These are phyloP conservation scores for Phaeodactylum tricornutum DNA, from an alignment of 108 stramenopile genomes.

Conservation along the genomic window DNA sequence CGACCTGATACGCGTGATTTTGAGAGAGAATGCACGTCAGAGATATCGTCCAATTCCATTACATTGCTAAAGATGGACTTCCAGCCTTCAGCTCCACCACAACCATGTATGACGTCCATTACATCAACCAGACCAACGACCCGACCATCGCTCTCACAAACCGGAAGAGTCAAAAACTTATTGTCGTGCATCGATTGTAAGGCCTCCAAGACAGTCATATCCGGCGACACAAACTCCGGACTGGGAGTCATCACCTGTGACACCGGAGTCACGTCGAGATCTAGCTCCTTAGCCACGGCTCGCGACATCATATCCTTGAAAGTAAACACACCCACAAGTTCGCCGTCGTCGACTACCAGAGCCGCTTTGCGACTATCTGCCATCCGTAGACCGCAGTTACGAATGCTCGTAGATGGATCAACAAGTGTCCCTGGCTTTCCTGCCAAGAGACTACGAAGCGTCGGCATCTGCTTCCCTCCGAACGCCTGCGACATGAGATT, in stretches of 20 bases:
- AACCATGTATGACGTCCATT: constrained; percentile 84
- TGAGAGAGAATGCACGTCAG: constrained; percentile 12
- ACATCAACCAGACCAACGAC: constrained; percentile 95
- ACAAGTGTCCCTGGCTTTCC: constrained; percentile 69
- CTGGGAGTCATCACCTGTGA: constrained; percentile 87
- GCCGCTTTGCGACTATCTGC: constrained; percentile 72
- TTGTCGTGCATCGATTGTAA: constrained; percentile 92
- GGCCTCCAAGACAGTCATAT: constrained; percentile 87
- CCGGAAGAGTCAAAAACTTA: constrained; percentile 89
- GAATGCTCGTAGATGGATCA: constrained; percentile 42
- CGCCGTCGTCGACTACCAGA: constrained; percentile 68
- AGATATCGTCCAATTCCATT: constrained; percentile 52
- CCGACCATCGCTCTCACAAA: constrained; percentile 61
- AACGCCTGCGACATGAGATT: constrained; percentile 65
- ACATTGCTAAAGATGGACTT: constrained; percentile 63
- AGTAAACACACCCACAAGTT: constrained; percentile 84
- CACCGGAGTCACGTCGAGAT: constrained; percentile 64
- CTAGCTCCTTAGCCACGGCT: constrained; percentile 76
- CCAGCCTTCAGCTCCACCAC: constrained; percentile 75
- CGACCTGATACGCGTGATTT: constrained; percentile 9
- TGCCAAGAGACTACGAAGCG: constrained; percentile 55
- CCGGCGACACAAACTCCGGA: constrained; percentile 85
- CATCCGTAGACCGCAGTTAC: constrained; percentile 74
- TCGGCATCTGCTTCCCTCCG: constrained; percentile 55
- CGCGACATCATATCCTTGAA: constrained; percentile 95